These are phyloP conservation scores for Cladorrhinum sp. DNA, from an alignment of 2,329 filamentous ascomycete species.

Conservation along the genomic window DNA sequence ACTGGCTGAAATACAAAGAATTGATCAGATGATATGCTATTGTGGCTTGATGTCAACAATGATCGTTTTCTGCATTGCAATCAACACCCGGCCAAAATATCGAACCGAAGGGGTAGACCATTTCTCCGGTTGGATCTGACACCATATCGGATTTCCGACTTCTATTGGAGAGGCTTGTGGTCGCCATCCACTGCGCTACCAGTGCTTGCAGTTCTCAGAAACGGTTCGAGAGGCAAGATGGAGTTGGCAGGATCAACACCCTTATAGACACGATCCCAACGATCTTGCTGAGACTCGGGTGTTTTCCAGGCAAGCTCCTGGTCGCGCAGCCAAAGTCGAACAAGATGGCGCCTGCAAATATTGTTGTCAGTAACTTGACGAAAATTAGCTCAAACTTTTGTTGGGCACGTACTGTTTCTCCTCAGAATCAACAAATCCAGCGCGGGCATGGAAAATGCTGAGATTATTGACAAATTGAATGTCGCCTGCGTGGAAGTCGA, in stretches of 20 bases:
- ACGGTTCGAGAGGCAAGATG: conserved; percentile 57
- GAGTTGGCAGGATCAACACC: conserved; percentile 49
- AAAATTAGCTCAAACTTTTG: conserved; percentile 14
- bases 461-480: conserved; percentile 56
- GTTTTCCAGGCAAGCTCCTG: conserved; percentile 49
- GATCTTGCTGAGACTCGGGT: conserved; percentile 40
- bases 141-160: neutral
- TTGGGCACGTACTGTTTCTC: conserved; percentile 42
- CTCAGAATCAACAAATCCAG: conserved; percentile 44
- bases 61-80: neutral
- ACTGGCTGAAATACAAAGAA: neutral
- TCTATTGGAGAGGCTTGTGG: neutral
- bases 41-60: conserved; percentile 12
- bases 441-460: conserved; percentile 51
- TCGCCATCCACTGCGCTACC: neutral
- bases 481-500: conserved; percentile 49
- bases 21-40: conserved; percentile 6
- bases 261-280: conserved; percentile 54
- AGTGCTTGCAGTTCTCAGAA: conserved; percentile 38
- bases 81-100: neutral
- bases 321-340: conserved; percentile 51
- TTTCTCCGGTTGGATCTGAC: neutral
- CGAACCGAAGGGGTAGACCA: neutral
- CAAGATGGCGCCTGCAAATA: conserved; percentile 42
- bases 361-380: neutral